A percentile compares a stretch with the other conserved stretches of the same genome.
These are phyloP conservation scores for Psilocybe azurescens DNA, from an alignment of 768 basidiomycete genomes.

Conservation along the genomic window DNA sequence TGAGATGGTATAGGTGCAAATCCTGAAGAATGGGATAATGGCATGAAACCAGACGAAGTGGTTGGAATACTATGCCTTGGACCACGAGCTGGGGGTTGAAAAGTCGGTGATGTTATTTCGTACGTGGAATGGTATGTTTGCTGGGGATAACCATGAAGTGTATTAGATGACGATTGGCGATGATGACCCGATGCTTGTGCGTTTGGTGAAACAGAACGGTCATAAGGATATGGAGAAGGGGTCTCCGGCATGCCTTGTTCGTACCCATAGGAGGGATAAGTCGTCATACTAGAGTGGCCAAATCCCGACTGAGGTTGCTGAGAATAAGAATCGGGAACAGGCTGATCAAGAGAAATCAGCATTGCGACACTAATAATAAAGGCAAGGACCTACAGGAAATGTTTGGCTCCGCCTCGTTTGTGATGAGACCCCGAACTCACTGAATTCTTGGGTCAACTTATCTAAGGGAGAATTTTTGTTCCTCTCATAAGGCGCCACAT, in stretches of 20 bases:
- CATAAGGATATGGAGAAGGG: slow-evolving; percentile 41
- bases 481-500: slow-evolving; percentile 75
- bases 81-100: slow-evolving; percentile 47
- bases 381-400: slow-evolving; percentile 49
- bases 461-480: slow-evolving; percentile 51
- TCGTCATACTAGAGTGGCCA: slow-evolving; percentile 36
- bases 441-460: slow-evolving; percentile 65
- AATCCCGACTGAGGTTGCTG: slow-evolving; percentile 37
- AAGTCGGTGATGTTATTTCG: slow-evolving; percentile 38
- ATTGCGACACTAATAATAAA: not conserved
- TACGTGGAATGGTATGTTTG: slow-evolving; percentile 46
- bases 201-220: slow-evolving; percentile 41
- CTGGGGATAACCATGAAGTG: slow-evolving; percentile 32
- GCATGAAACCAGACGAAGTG: slow-evolving; percentile 72
- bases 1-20: slow-evolving; percentile 42
- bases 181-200: slow-evolving; percentile 34
- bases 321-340: slow-evolving; percentile 40
- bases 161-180: slow-evolving; percentile 30
- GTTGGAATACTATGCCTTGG: slow-evolving; percentile 73
- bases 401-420: slow-evolving; percentile 55
- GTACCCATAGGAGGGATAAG: slow-evolving; percentile 38
- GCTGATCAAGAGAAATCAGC: slow-evolving; percentile 25
- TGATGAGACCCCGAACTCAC: slow-evolving; percentile 61
- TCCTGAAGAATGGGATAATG: slow-evolving; percentile 48
- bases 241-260: slow-evolving; percentile 43